Conservation (phyloP, 1,139 yeast species). For the Pichia sp. region DNA sequence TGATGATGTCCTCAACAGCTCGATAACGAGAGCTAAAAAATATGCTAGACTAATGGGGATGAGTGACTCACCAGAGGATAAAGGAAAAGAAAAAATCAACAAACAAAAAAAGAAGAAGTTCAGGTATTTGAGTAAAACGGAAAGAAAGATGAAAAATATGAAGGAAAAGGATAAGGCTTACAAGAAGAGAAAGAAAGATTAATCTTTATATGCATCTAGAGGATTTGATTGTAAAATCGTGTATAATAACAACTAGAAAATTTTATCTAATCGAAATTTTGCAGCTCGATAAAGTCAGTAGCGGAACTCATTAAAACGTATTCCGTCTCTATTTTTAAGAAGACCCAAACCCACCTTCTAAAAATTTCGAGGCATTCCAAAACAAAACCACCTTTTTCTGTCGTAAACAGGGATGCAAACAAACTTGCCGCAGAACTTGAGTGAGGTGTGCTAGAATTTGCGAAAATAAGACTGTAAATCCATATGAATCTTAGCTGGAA, state of each 20-base stretch:
- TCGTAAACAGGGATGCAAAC: constrained; percentile 40
- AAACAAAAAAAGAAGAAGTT: constrained; percentile 71
- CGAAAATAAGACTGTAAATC: constrained; percentile 47
- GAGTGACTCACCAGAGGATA: constrained; percentile 17
- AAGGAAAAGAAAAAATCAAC: constrained; percentile 28
- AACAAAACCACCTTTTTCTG: constrained; percentile 57
- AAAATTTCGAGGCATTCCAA: constrained; percentile 70
- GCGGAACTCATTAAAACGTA: constrained; percentile 38
- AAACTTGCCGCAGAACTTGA: constrained; percentile 13
- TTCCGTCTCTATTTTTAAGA: constrained; percentile 79
- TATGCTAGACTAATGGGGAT: constrained; percentile 62
- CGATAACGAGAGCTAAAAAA: constrained; percentile 67
- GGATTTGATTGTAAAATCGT: neutral
- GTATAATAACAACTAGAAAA: neutral
- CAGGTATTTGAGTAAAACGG: constrained; percentile 76
- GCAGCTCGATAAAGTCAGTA: constrained; percentile 24
- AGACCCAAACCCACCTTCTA: constrained; percentile 87
- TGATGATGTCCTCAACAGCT: constrained; percentile 56
- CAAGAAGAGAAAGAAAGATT: constrained; percentile 19
- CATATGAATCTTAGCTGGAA: constrained; percentile 68
- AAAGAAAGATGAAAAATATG: constrained; percentile 62
- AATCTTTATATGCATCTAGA: neutral
- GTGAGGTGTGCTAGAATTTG: constrained; percentile 16
- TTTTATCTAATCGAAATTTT: constrained; percentile 14
- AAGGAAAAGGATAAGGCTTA: constrained; percentile 42